Evolutionary conservation across 148 eudicot genomes (phyloP), one percentile per base, ranked within the genome.

Genomic region (Camellia lanceoleosa): DNA sequence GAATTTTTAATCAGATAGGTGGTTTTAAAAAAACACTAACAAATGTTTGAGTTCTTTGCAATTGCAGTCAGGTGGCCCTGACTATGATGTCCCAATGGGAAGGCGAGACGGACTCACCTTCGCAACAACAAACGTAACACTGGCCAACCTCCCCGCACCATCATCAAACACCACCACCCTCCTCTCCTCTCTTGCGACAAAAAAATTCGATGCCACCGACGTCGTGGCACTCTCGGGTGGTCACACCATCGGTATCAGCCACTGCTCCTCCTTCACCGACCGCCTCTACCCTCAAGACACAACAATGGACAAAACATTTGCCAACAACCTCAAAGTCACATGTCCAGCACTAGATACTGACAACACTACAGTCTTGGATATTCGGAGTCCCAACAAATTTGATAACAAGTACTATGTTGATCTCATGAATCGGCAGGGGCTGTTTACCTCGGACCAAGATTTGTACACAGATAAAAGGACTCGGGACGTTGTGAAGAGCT

Each of bases 391-490:
- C 0, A 78, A 85, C 68, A 20, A 5, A 2, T 89, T 89, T 52
- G 91, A 89, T 60, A 89, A 89, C 81, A 83, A 81, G 68, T 89
- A 89, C 82, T 89, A 81, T 46, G 88, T 85, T 7, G 85, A 85
- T 74, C 86, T 89, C 55, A 81, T 89, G 86, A 87, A 87, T 70
- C 79, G 87, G 15, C 87, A 89, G 52, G 91, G 89, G 16, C 82
- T 87, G 5, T 87, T 89, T 66, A 85, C 91, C 0, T 87, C 89
- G 2, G 91, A 89, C 82, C 88, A 87, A 73, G 89, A 85, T 66
- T 75, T 89, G 85, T 85, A 77, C 80, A 85, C 85, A 0, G 82
- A 87, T 79, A 42, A 38, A 12, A 74, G 79, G 81, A 89, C 89
- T 23, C 66, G 83, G 44, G 71, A 62, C 0, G 85, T 85, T 56